Evolutionary conservation across 169 alveolate genomes (phyloP).

Genomic region (Plasmodium adleri): DNA sequence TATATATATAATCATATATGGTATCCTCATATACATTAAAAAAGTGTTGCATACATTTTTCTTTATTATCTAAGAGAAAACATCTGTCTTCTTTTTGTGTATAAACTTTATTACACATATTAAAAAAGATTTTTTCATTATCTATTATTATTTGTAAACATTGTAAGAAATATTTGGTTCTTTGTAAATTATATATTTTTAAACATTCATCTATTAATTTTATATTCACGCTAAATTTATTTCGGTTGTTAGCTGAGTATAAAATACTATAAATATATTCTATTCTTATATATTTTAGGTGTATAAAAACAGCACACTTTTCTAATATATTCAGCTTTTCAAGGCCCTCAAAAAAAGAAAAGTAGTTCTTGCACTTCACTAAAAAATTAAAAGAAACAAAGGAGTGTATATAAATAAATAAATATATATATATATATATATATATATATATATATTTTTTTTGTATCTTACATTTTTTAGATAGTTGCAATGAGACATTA

Average conservation of each 20-base stretch:
- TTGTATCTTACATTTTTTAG: conserved; percentile 28
- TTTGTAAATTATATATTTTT: conserved; percentile 20
- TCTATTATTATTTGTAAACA: conserved; percentile 34
- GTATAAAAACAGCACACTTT: conserved; percentile 17
- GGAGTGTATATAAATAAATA: background rate
- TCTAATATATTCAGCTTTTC: conserved; percentile 31
- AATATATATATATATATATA: background rate
- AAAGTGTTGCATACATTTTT: conserved; percentile 23
- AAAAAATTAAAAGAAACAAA: background rate
- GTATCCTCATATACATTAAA: conserved; percentile 35
- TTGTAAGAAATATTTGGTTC: conserved; percentile 22
- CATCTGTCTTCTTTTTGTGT: conserved; percentile 7
- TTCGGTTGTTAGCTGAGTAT: conserved; percentile 56
- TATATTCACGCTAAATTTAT: conserved; percentile 17
- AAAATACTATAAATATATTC: conserved; percentile 32
- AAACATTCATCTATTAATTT: conserved; percentile 40
- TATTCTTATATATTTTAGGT: conserved; percentile 27
- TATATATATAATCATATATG: conserved; percentile 42
- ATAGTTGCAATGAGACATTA: conserved; percentile 15
- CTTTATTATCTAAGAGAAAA: conserved; percentile 36
- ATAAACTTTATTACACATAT: conserved; percentile 26
- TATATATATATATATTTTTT: background rate
- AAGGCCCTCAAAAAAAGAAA: conserved; percentile 52
- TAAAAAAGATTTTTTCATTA: conserved; percentile 27
- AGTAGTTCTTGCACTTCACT: conserved; percentile 58